These are phyloP conservation scores for Clarireedia monteithiana DNA, from an alignment of 2,329 filamentous ascomycete genomes.

Conservation along the genomic window DNA sequence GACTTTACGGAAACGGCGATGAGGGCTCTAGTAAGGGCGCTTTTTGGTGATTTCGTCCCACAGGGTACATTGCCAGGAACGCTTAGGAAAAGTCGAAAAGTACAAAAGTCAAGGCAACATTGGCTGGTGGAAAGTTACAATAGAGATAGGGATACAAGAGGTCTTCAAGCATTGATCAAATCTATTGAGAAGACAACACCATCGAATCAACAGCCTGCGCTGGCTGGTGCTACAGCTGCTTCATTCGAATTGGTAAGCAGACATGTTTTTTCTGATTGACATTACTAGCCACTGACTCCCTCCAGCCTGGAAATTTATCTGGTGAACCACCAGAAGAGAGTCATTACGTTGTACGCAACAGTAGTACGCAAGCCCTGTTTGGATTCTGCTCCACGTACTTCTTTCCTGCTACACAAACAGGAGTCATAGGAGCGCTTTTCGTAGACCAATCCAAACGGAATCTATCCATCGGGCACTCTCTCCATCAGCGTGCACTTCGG, in stretches of 20 bases:
- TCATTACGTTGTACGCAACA: constrained; percentile 90
- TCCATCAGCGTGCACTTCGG: constrained; percentile 78
- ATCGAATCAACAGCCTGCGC: constrained; percentile 53
- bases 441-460: constrained; percentile 83
- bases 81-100: constrained; percentile 78
- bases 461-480: constrained; percentile 80
- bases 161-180: constrained; percentile 67
- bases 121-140: constrained; percentile 92
- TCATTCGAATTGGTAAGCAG: constrained; percentile 60
- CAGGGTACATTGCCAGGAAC: constrained; percentile 60
- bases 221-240: constrained; percentile 60
- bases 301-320: constrained; percentile 19
- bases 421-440: constrained; percentile 77
- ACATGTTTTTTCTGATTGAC: no score
- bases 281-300: no score
- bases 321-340: constrained; percentile 66
- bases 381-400: constrained; percentile 89
- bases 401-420: constrained; percentile 43
- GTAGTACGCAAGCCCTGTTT: constrained; percentile 82
- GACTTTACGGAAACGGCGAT: constrained; percentile 93
- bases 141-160: constrained; percentile 64
- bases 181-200: constrained; percentile 59
- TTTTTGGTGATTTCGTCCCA: constrained; percentile 67
- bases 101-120: constrained; percentile 81
- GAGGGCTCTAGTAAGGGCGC: constrained; percentile 70